Evolutionary conservation across 225 moss, liverwort and hornwort genomes (phyloP).

Genomic region (Polytrichum formosum): DNA sequence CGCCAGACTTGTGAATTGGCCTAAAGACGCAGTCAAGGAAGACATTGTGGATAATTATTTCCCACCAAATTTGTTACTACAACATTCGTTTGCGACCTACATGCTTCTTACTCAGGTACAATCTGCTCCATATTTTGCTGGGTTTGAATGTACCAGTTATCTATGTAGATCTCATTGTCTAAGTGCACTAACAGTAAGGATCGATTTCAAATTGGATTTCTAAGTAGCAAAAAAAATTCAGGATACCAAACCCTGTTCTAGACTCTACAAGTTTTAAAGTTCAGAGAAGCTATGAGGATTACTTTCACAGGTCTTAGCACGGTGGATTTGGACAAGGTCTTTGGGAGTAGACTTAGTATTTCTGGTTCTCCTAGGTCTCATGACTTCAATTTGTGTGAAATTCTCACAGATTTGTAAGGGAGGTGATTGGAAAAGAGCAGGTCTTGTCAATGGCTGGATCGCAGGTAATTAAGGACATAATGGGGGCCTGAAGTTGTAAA

Average conservation of each 20-base stretch:
- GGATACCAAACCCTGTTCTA: neutral
- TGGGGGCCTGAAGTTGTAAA: too few species aligned
- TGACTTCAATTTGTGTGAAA: neutral
- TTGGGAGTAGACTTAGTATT: too few species aligned
- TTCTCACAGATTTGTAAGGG: conserved; percentile 32
- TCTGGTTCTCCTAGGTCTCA: too few species aligned
- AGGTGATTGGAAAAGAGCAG: conserved; percentile 38
- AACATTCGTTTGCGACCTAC: conserved; percentile 46
- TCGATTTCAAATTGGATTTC: neutral
- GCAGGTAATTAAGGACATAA: neutral
- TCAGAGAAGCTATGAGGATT: neutral
- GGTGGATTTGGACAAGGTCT: neutral
- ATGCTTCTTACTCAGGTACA: conserved; percentile 48
- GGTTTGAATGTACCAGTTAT: neutral
- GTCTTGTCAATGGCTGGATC: conserved; percentile 38
- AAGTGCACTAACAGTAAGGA: neutral
- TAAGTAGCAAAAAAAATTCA: neutral
- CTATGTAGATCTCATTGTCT: neutral
- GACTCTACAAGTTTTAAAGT: neutral
- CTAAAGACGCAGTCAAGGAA: conserved; percentile 32
- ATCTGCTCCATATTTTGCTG: neutral
- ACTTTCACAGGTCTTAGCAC: neutral
- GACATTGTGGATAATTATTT: conserved; percentile 38
- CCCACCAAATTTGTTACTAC: conserved; percentile 35
- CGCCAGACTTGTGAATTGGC: conserved; percentile 42